These are phyloP conservation scores for Onygena corvina DNA, from an alignment of 2,329 filamentous ascomycete species.

Conservation along the genomic window DNA sequence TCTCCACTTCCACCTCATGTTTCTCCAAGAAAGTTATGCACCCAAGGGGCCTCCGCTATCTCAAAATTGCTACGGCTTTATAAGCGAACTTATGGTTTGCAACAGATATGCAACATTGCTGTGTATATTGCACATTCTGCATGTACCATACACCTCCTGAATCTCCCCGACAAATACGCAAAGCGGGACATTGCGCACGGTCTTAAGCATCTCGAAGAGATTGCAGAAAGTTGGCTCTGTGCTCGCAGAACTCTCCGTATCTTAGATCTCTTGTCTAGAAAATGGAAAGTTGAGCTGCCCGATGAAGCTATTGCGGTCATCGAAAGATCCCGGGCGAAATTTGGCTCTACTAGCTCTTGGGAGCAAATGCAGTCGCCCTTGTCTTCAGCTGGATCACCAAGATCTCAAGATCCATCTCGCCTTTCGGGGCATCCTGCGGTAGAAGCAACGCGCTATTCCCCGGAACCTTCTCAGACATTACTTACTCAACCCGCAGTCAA, in stretches of 20 bases:
- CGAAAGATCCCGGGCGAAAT: constrained; percentile 66
- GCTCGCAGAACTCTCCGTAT: constrained; percentile 76
- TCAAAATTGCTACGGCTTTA: constrained; percentile 92
- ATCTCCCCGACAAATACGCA: constrained; percentile 83
- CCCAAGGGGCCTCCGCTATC: constrained; percentile 75
- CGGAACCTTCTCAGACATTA: neutral
- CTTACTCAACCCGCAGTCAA: neutral
- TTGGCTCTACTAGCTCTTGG: constrained; percentile 52
- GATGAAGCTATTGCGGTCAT: constrained; percentile 68
- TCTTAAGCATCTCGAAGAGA: constrained; percentile 84
- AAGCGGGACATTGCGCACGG: constrained; percentile 82
- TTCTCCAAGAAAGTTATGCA: constrained; percentile 81
- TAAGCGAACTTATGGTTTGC: constrained; percentile 78
- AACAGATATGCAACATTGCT: constrained; percentile 91
- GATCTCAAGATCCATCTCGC: constrained; percentile 3
- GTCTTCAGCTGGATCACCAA: constrained; percentile 10
- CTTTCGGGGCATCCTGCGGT: too few relatives aligned
- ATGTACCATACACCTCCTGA: constrained; percentile 87
- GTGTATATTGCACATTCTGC: constrained; percentile 93
- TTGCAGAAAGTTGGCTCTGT: constrained; percentile 87
- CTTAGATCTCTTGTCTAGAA: constrained; percentile 69
- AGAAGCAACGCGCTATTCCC: neutral
- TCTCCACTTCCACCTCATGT: constrained; percentile 79
- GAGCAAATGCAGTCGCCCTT: constrained; percentile 49
- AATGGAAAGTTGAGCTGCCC: constrained; percentile 79